These are phyloP conservation scores for Chytriomyces sp. DNA, from an alignment of 192 early-diverging fungal genomes.

Conservation along the genomic window DNA sequence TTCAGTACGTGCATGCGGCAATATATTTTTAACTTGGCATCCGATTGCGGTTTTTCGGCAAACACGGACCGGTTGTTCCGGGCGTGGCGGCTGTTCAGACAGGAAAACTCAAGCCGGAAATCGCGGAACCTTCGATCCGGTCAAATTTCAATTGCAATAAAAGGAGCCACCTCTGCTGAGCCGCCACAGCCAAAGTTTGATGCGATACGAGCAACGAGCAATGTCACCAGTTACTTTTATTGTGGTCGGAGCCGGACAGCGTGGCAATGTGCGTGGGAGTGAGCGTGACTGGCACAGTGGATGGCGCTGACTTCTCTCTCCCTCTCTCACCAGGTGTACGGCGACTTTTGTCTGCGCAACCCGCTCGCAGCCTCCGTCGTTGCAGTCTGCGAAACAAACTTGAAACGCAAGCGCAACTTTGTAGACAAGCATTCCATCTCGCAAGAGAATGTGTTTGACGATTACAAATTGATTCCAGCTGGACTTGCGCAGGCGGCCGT, in stretches of 20 bases:
- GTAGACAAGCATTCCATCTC: conserved; percentile 33
- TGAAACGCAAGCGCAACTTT: conserved; percentile 41
- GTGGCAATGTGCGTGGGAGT: conserved; percentile 42
- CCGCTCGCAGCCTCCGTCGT: conserved; percentile 53
- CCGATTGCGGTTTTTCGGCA: no score
- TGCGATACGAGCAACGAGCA: not conserved
- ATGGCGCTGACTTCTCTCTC: conserved; percentile 4
- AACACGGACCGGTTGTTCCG: no score
- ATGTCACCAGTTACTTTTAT: conserved; percentile 43
- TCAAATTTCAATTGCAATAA: no score
- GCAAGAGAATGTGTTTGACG: conserved; percentile 49
- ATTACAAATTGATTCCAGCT: conserved; percentile 39
- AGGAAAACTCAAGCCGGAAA: no score
- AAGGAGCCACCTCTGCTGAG: no score
- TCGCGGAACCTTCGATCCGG: no score
- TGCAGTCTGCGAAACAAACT: conserved; percentile 55
- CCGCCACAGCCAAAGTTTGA: no score
- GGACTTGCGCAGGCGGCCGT: conserved; percentile 31
- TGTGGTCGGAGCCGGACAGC: conserved; percentile 57
- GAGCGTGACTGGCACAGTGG: not conserved
- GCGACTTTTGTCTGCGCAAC: conserved; percentile 42
- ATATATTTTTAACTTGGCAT: no score
- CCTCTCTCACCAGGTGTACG: conserved; percentile 42
- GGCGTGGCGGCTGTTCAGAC: no score
- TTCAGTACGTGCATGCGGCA: no score